Base-by-base conservation (phyloP, 2,329 filamentous ascomycete species). In the Lachnellula subtilissima region DNA sequence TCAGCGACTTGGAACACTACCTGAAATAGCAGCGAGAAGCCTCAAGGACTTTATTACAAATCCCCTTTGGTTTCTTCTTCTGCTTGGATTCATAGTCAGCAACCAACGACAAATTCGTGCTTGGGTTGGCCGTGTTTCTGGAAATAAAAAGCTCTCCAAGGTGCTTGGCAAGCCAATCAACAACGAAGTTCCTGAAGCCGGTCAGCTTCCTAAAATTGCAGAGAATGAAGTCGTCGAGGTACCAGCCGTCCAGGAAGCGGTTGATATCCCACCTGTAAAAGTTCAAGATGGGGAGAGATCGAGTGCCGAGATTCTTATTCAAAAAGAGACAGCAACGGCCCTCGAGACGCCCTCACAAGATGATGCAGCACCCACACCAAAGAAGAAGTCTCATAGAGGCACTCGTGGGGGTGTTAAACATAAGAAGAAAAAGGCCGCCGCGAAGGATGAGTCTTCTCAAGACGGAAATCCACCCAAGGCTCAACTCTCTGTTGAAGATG, bases 351-450 rank as follows among this genome's bases (percentile, higher is more conserved):
- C 51, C 15, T 23, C 15, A 19, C 65, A 67, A 36, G 67, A 73
- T 19, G 45, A 25, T 11, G n/a, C 40, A n/a, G 36, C 48, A 42
- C 46, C 52, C 39, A 66, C 66, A 43, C 50, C 59, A 39, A 67
- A 65, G 65, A 86, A 87, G 67, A 89, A 87, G 69, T 78, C 82
- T 0, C 86, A 88, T 54, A 79, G 88, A 54, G 88, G 88, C 4
- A 79, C 83, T n/a, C 81, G 88, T 48, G 88, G 87, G 22, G 88
- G 88, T 2, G 80, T 82, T 17, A 86, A 87, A 68, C 84, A 87
- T 57, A 81, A 83, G 59, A 82, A 82, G 57, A 73, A 73, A 25
- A 74, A 76, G 15, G 77, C 75, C 23, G 40, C 19, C 28, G 57
- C 11, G 6, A 57, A 57, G 42, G 57, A 63, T 47, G 50, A 55